Conservation (phyloP, 441 rosid genomes). For the Populus hybrid region DNA sequence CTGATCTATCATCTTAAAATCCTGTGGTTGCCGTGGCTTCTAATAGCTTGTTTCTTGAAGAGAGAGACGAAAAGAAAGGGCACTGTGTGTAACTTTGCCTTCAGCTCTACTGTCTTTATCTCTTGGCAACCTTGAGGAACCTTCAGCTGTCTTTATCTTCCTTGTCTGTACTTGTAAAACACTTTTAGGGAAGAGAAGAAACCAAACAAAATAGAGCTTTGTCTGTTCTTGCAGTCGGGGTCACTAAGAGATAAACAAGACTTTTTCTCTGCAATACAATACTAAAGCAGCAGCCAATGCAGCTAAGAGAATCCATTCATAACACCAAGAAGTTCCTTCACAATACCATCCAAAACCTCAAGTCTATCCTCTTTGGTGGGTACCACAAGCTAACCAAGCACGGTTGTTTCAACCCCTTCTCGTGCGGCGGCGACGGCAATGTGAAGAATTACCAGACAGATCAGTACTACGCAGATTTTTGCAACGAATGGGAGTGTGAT, state of each 20-base stretch:
- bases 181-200: constrained; percentile 7
- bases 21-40: constrained; percentile 15
- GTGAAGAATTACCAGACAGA: constrained; percentile 29
- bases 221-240: constrained; percentile 17
- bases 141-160: constrained; percentile 26
- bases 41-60: constrained; percentile 13
- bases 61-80: constrained; percentile 13
- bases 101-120: constrained; percentile 25
- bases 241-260: constrained; percentile 8
- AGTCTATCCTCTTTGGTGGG: constrained; percentile 42
- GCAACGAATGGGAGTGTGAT: constrained; percentile 45
- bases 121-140: constrained; percentile 11
- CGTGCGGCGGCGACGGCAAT: constrained; percentile 32
- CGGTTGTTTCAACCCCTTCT: constrained; percentile 45
- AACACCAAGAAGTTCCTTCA: constrained; percentile 53
- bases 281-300: constrained; percentile 35
- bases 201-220: constrained; percentile 8
- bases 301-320: constrained; percentile 50
- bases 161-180: constrained; percentile 18
- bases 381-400: constrained; percentile 53
- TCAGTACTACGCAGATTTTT: constrained; percentile 32
- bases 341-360: constrained; percentile 49
- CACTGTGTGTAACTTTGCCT: constrained; percentile 16
- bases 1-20: constrained; percentile 23
- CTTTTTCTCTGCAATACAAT: background rate